A percentile compares a stretch with the other conserved stretches of the same genome.
Conservation (phyloP, 768 basidiomycete genomes). For the Tulasnella sp. region DNA sequence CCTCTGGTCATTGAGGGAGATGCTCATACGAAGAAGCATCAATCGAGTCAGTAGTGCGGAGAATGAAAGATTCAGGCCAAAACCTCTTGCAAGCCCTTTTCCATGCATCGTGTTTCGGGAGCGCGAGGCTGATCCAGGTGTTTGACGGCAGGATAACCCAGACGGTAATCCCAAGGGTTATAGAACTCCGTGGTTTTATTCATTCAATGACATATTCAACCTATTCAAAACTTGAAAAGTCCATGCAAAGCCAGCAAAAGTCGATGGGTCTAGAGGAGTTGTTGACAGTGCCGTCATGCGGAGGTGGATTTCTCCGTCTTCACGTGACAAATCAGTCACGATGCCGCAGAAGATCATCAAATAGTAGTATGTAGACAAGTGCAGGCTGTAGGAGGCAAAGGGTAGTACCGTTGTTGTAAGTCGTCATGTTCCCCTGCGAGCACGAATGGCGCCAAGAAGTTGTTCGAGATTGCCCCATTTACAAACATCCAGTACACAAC, state of each 20-base stretch:
- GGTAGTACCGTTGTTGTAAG: background rate
- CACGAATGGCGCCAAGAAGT: background rate
- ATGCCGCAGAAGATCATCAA: background rate
- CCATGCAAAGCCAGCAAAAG: background rate
- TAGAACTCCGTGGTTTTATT: background rate
- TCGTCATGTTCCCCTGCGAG: background rate
- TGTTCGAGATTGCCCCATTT: background rate
- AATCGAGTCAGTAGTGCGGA: background rate
- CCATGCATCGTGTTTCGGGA: background rate
- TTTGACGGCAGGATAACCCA: background rate
- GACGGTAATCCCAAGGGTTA: background rate
- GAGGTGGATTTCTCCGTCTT: background rate
- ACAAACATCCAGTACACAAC: background rate
- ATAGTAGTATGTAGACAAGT: background rate
- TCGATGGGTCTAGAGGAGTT: background rate
- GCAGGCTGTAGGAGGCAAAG: background rate
- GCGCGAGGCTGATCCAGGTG: background rate
- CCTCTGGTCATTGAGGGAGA: background rate
- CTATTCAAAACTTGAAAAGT: background rate
- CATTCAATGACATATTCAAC: background rate
- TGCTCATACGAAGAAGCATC: background rate
- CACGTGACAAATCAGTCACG: background rate
- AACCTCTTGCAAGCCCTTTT: background rate
- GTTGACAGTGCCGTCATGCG: background rate
- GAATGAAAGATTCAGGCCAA: background rate